Evolutionary conservation across 129 eudicot species (phyloP).

Genomic region (Tagetes erecta): DNA sequence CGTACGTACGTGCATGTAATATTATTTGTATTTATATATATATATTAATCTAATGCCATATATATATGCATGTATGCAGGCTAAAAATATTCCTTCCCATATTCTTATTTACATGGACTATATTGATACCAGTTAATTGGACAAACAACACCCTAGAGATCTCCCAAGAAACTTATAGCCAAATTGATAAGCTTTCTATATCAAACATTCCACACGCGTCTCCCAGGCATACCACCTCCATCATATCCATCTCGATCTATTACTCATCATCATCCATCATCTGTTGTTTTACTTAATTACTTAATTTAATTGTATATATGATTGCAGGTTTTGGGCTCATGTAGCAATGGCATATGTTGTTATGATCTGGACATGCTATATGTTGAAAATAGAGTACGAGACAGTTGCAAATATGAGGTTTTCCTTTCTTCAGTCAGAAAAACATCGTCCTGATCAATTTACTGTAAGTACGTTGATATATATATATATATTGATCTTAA

Average conservation of each 20-base stretch:
- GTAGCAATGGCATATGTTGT: conserved; percentile 77
- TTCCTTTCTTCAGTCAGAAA: conserved; percentile 82
- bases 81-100: conserved; percentile 83
- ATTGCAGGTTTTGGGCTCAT: conserved; percentile 83
- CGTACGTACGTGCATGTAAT: no score
- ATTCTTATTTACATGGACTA: conserved; percentile 61
- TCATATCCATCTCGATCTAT: not conserved
- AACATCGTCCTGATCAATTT: conserved; percentile 87
- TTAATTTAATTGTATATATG: not conserved
- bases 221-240: conserved; percentile 47
- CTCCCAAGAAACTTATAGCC: conserved; percentile 47
- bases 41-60: no score
- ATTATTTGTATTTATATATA: no score
- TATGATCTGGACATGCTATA: conserved; percentile 86
- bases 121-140: conserved; percentile 80
- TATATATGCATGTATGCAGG: conserved; percentile 38
- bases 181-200: conserved; percentile 85
- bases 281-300: not conserved
- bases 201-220: conserved; percentile 82
- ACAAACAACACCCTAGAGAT: conserved; percentile 65
- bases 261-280: no score
- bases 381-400: conserved; percentile 69
- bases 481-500: not conserved
- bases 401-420: conserved; percentile 70
- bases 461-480: conserved; percentile 49